Conservation (phyloP, 2,329 filamentous ascomycete genomes). For the Colletotrichum gigasporum region DNA sequence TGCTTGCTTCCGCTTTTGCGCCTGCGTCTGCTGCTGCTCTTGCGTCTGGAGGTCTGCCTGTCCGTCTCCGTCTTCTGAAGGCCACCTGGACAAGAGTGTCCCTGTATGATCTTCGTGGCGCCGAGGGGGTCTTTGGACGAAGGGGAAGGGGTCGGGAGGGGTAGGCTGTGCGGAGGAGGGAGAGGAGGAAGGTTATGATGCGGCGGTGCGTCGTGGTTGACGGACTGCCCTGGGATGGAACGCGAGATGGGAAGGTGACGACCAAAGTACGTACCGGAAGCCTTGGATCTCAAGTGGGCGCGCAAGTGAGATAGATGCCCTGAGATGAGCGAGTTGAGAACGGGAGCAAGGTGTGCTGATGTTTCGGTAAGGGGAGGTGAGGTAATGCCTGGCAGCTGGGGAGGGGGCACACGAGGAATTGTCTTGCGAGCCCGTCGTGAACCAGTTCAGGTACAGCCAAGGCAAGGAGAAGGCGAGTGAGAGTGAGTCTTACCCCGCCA, state of each 20-base stretch:
- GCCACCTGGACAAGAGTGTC: slow-evolving; percentile 4
- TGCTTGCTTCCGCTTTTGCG: no score
- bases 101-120: slow-evolving; percentile 39
- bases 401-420: no score
- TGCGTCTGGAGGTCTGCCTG: no score
- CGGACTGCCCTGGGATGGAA: not conserved
- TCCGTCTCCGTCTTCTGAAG: not conserved
- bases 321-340: not conserved
- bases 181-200: not conserved
- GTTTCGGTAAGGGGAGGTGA: not conserved
- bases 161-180: slow-evolving; percentile 25
- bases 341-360: not conserved
- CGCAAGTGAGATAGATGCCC: not conserved
- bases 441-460: not conserved
- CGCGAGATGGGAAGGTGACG: not conserved
- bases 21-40: not conserved
- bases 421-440: no score
- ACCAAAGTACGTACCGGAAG: slow-evolving; percentile 2
- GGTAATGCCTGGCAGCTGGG: not conserved
- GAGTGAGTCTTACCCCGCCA: slow-evolving; percentile 8
- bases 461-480: no score
- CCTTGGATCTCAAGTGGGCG: not conserved
- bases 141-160: slow-evolving; percentile 21
- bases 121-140: slow-evolving; percentile 29
- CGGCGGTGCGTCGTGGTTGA: not conserved